phyloP scores from a whole-genome alignment of 768 basidiomycete species.

The Podaxis mareebaensis region DNA sequence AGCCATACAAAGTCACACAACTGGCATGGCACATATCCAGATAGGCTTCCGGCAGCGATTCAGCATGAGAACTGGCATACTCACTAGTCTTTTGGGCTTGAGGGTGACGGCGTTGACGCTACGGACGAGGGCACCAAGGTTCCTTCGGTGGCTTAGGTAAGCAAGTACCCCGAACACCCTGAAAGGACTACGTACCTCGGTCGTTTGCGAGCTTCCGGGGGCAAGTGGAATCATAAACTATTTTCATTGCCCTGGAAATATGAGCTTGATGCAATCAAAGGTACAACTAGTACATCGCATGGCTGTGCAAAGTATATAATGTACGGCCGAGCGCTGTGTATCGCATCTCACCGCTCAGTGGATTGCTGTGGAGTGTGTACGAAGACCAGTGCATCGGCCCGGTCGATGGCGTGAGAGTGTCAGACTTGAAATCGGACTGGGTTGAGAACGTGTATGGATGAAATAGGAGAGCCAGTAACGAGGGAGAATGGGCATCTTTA shows the following conservation, averaged over 20 bases:
- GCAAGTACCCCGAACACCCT: conserved; percentile 11
- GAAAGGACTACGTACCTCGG: background rate
- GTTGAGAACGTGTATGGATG: too few species aligned
- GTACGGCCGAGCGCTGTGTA: background rate
- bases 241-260: background rate
- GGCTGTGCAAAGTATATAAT: background rate
- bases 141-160: conserved; percentile 31
- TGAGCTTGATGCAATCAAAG: background rate
- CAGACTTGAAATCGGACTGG: background rate
- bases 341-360: background rate
- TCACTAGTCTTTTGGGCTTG: conserved; percentile 56
- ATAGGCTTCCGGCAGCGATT: conserved; percentile 20
- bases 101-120: conserved; percentile 46
- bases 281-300: background rate
- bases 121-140: conserved; percentile 19
- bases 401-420: background rate
- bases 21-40: conserved; percentile 2
- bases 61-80: conserved; percentile 33
- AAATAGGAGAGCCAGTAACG: background rate
- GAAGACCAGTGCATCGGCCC: background rate
- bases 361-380: background rate
- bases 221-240: too few species aligned
- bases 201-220: background rate
- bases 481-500: background rate
- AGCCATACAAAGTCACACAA: conserved; percentile 19